Conservation (phyloP, 805 yeast genomes). For the Yamadazyma akitaensis region DNA sequence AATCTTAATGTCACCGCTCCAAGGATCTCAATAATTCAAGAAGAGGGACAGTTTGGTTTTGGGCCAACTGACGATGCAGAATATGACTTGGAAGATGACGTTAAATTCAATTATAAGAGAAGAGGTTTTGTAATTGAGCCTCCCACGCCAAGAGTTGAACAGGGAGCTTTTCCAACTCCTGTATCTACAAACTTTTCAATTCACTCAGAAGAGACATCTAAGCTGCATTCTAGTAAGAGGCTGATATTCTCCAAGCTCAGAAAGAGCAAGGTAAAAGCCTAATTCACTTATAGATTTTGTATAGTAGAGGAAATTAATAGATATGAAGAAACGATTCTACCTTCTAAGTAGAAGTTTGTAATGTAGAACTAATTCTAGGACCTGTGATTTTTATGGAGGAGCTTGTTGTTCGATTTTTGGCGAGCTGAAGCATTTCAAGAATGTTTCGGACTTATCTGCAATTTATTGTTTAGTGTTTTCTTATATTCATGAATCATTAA, state of each 20-base stretch:
- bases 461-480: not conserved
- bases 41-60: constrained; percentile 8
- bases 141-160: constrained; percentile 10
- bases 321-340: not conserved
- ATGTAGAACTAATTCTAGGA: too few relatives aligned
- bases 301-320: not conserved
- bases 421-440: too few relatives aligned
- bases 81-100: not conserved
- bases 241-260: constrained; percentile 15
- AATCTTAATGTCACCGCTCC: not conserved
- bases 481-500: constrained; percentile 1
- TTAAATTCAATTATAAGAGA: constrained; percentile 8
- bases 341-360: not conserved
- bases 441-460: too few relatives aligned
- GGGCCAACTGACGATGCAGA: not conserved
- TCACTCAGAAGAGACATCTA: constrained; percentile 12
- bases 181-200: constrained; percentile 13
- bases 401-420: too few relatives aligned
- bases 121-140: constrained; percentile 14
- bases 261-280: constrained; percentile 6
- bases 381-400: too few relatives aligned
- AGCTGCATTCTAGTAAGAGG: constrained; percentile 14
- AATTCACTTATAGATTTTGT: not conserved
- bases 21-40: constrained; percentile 9
- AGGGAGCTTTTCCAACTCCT: constrained; percentile 11